A percentile compares a stretch with the other conserved stretches of the same genome.
phyloP scores from a whole-genome alignment of 805 yeast genomes.

The Metschnikowia aberdeeniae region DNA sequence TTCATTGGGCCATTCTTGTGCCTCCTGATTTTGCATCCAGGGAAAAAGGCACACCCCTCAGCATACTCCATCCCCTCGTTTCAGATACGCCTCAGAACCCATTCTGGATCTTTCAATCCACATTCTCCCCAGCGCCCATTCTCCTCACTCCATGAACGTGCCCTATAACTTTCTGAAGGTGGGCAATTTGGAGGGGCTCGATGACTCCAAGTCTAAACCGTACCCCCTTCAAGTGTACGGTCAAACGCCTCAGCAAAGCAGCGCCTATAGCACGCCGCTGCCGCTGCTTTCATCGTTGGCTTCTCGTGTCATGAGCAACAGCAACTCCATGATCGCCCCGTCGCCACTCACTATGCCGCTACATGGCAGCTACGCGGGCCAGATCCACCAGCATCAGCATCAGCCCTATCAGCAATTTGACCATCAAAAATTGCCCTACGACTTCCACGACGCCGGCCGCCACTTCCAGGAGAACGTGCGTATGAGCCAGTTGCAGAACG shows the following conservation, averaged over 20 bases:
- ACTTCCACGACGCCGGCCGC: constrained; percentile 6
- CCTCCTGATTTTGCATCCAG: too few relatives aligned
- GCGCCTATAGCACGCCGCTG: constrained; percentile 8
- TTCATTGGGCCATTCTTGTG: too few relatives aligned
- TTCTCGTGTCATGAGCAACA: constrained; percentile 9
- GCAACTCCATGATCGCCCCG: constrained; percentile 4
- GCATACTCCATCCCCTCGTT: too few relatives aligned
- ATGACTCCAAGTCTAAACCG: constrained; percentile 7
- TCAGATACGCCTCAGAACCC: too few relatives aligned
- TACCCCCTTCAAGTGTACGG: constrained; percentile 11
- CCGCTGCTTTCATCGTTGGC: constrained; percentile 9
- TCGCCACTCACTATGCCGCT: constrained; percentile 12
- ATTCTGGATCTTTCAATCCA: too few relatives aligned
- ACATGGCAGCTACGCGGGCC: constrained; percentile 5
- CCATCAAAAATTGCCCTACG: constrained; percentile 2
- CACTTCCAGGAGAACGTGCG: constrained; percentile 7
- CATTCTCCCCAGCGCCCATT: too few relatives aligned
- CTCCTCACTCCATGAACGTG: constrained; percentile 4
- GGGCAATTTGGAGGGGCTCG: constrained; percentile 1
- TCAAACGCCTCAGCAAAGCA: constrained; percentile 3
- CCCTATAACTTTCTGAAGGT: constrained; percentile 8
- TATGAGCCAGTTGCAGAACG: constrained; percentile 1
- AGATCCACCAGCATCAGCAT: constrained; percentile 4
- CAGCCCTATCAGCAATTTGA: constrained; percentile 1
- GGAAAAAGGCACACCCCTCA: too few relatives aligned